Evolutionary conservation across 2,329 filamentous ascomycete genomes (phyloP).

Genomic region (Botrytis fragariae): DNA sequence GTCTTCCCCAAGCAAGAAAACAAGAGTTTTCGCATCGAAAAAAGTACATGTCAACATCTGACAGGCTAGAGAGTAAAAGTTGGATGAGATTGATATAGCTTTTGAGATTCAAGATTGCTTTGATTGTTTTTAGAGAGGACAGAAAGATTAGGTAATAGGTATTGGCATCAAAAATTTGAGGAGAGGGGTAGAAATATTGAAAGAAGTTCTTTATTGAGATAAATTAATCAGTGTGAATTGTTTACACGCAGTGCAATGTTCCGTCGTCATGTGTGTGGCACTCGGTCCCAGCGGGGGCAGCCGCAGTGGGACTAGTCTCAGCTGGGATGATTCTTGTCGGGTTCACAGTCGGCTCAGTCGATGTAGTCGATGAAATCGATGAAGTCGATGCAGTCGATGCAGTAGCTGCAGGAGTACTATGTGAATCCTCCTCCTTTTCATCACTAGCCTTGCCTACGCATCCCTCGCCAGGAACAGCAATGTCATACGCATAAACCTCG

Average conservation of each 20-base stretch:
- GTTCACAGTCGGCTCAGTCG: neutral
- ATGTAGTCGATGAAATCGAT: neutral
- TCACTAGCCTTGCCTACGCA: neutral
- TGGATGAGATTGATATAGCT: too few species aligned
- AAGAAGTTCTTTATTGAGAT: too few species aligned
- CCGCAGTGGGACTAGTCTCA: neutral
- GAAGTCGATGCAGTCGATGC: neutral
- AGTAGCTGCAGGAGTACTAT: neutral
- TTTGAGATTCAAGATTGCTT: too few species aligned
- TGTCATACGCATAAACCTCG: conserved; percentile 64
- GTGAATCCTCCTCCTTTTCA: neutral
- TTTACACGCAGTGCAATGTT: neutral
- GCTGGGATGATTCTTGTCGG: neutral
- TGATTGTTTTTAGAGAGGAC: too few species aligned
- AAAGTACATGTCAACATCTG: too few species aligned
- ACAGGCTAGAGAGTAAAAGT: too few species aligned
- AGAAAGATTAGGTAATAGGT: too few species aligned
- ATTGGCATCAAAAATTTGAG: too few species aligned
- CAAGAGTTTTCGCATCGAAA: too few species aligned
- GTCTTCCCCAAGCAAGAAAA: too few species aligned
- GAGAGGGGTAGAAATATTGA: too few species aligned
- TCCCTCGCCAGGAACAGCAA: conserved; percentile 50
- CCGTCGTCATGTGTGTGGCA: conserved; percentile 2
- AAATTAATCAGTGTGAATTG: neutral
- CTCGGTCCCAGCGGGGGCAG: neutral